Base-by-base conservation (phyloP, 2,329 filamentous ascomycete genomes). In the Fusarium marasasianum region DNA sequence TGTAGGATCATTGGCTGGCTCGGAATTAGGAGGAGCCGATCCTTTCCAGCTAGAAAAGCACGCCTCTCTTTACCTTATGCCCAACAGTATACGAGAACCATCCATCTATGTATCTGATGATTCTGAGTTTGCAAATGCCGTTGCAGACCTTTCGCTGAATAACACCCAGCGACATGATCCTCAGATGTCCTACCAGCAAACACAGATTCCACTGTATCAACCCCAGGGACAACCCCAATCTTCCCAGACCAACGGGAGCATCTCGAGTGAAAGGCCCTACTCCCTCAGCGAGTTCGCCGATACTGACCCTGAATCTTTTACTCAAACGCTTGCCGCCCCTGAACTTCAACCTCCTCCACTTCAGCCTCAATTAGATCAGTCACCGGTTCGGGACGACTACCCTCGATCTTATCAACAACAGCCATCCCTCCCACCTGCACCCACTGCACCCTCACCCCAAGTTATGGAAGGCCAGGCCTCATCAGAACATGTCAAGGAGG, bases 1-100 rank as follows among this genome's bases (percentile, higher is more conserved):
- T 68, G 87, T 85, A 18, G 86, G 80, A 5, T 90, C 88, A 2
- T 82, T 90, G 17, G 84, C 86, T 13, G 89, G 89, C 57, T 90
- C 89, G 2, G 88, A 91, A 64, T 79, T 88, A 38, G 86, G 88
- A 33, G 84, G 86, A 18, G 85, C 84, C 5, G 89, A 90, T 73
- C 89, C 90, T 0, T 92, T 92, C 65, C 89, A 91, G 62, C 83
- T 92, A 8, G 90, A 92, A 78, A 86, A 87, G n/a, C 90, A 91
- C 73, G 84, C 88, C 3, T 91, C 89, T 3, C 81, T 90, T 4
- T 89, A 90, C 70, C 83, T 82, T 18, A 77, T 80, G 74, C 80
- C 83, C 9, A 76, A 81, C 8, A 79, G 81, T 1, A 84, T 82
- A 56, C 84, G 89, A 41, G 88, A 90, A 71, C 88, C 88, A 2